Conservation (phyloP, 2,329 filamentous ascomycete genomes). For the Stagonosporopsis rhizophila region DNA sequence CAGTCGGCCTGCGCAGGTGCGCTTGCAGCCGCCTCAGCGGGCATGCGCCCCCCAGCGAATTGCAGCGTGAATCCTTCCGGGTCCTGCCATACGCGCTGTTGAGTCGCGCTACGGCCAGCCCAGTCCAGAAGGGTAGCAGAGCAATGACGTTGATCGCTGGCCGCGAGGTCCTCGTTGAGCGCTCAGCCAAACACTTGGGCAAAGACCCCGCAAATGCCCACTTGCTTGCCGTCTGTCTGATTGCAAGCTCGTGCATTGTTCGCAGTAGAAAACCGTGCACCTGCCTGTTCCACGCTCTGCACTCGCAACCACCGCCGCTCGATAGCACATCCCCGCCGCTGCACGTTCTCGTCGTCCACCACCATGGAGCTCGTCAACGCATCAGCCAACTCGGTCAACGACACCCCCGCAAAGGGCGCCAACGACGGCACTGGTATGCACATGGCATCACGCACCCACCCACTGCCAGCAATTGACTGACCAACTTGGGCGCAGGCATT, state of each 20-base stretch:
- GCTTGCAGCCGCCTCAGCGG: conserved; percentile 4
- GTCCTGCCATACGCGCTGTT: conserved; percentile 25
- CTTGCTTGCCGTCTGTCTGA: conserved; percentile 22
- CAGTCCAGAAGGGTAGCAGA: conserved; percentile 20
- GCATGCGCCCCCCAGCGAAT: conserved; percentile 19
- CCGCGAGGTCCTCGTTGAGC: conserved; percentile 39
- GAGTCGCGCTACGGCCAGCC: conserved; percentile 25
- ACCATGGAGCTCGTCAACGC: conserved; percentile 53
- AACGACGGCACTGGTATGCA: conserved; percentile 74
- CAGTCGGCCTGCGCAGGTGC: background rate
- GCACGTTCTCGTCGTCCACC: conserved; percentile 20
- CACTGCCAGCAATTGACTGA: conserved; percentile 25
- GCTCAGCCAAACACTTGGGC: conserved; percentile 37
- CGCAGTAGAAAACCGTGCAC: conserved; percentile 20
- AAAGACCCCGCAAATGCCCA: conserved; percentile 42
- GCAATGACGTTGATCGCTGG: conserved; percentile 46
- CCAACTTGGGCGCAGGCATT: conserved; percentile 68
- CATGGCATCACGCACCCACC: background rate
- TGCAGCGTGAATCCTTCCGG: conserved; percentile 30
- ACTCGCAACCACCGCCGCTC: conserved; percentile 21
- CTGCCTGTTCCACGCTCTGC: conserved; percentile 14
- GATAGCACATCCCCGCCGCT: conserved; percentile 26
- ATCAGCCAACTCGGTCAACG: conserved; percentile 55
- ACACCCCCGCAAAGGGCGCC: conserved; percentile 61
- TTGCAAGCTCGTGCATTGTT: conserved; percentile 17